These are phyloP conservation scores for Fusarium phyllophilum DNA, from an alignment of 2,329 filamentous ascomycete genomes.

Conservation along the genomic window DNA sequence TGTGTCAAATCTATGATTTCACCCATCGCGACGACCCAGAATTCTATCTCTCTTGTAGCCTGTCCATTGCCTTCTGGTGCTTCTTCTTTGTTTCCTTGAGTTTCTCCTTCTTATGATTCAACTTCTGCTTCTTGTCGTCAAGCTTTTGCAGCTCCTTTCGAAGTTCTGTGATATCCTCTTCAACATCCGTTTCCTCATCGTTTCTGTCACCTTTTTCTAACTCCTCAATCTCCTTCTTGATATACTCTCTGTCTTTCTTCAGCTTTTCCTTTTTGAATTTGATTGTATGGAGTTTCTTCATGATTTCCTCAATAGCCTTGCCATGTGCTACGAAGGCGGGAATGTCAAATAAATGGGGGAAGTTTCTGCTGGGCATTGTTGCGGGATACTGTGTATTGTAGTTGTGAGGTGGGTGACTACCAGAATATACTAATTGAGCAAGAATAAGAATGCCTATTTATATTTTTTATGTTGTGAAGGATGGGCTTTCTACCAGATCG, in stretches of 20 bases:
- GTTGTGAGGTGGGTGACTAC: too few relatives aligned
- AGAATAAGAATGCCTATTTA: too few relatives aligned
- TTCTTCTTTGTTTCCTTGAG: background rate
- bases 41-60: background rate
- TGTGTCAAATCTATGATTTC: background rate
- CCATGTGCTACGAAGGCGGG: background rate
- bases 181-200: background rate
- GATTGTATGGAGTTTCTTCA: background rate
- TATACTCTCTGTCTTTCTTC: background rate
- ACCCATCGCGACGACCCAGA: accelerated
- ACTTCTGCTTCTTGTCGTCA: background rate
- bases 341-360: background rate
- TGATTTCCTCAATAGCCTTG: background rate
- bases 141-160: background rate
- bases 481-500: accelerated
- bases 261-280: background rate
- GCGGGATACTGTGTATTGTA: too few relatives aligned
- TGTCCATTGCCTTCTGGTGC: background rate
- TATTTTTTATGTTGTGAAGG: background rate
- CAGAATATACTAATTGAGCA: too few relatives aligned
- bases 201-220: background rate
- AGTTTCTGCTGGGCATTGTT: background rate
- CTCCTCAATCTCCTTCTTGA: background rate
- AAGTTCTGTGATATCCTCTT: background rate
- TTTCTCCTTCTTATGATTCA: background rate